These are phyloP conservation scores for Aspergillus neoniger DNA, from an alignment of 2,329 filamentous ascomycete species.

Conservation along the genomic window DNA sequence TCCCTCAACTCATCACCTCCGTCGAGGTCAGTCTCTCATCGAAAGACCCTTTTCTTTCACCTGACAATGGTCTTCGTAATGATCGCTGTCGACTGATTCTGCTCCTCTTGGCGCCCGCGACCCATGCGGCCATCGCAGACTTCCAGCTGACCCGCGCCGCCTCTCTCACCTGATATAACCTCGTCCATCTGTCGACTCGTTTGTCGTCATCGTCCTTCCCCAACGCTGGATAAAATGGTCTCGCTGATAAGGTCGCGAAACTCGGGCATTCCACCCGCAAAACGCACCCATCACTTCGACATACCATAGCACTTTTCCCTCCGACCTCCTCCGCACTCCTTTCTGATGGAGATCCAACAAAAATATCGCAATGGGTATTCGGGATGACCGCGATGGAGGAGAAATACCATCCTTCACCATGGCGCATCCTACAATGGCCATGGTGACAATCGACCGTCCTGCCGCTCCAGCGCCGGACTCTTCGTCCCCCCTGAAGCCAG, in stretches of 20 bases:
- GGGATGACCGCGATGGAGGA: conserved; percentile 2
- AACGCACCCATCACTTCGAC: not conserved
- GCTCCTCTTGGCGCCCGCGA: conserved; percentile 1
- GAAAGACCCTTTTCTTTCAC: not conserved
- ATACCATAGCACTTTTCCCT: not conserved
- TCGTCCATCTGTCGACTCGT: not conserved
- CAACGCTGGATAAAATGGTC: not conserved
- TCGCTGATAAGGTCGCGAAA: not conserved
- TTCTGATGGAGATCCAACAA: conserved; percentile 1
- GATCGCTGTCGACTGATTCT: conserved; percentile 5
- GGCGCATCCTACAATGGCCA: conserved; percentile 9
- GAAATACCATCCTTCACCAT: not conserved
- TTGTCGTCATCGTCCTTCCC: conserved; percentile 4
- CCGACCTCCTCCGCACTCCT: not conserved
- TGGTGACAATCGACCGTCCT: conserved; percentile 13
- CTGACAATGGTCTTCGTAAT: not conserved
- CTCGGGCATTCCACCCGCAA: not conserved
- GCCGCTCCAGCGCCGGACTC: conserved; percentile 1
- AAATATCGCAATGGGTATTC: conserved; percentile 9
- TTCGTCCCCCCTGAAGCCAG: not conserved
- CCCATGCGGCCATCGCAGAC: conserved; percentile 3
- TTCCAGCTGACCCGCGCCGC: conserved; percentile 5
- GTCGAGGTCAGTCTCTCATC: not conserved
- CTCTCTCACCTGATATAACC: conserved; percentile 3
- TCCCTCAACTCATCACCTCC: not conserved